Evolutionary conservation across 108 stramenopile genomes (phyloP).

Genomic region (Chaetoceros muelleri): DNA sequence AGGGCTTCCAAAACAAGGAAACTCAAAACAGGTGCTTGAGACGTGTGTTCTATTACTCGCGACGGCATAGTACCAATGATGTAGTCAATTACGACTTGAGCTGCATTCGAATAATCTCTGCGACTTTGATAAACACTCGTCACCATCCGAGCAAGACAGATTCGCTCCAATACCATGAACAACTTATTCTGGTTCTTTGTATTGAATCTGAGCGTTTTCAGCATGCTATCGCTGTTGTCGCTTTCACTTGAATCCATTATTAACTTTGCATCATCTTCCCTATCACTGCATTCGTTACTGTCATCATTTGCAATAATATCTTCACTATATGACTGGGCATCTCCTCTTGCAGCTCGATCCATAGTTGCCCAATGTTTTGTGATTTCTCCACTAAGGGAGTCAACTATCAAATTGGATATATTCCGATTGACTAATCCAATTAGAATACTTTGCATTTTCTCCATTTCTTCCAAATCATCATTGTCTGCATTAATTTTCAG

Average conservation of each 20-base stretch:
- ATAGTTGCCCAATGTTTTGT: neutral
- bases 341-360: slow-evolving; percentile 1
- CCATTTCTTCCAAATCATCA: neutral
- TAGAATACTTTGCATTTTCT: neutral
- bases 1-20: slow-evolving; percentile 58
- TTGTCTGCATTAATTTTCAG: neutral
- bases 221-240: too few species aligned
- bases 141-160: slow-evolving; percentile 41
- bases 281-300: neutral
- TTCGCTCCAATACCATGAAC: slow-evolving; percentile 39
- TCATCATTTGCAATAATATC: slow-evolving; percentile 11
- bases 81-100: slow-evolving; percentile 37
- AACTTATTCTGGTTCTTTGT: slow-evolving; percentile 39
- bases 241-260: too few species aligned
- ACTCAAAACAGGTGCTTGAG: slow-evolving; percentile 54
- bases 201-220: too few species aligned
- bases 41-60: slow-evolving; percentile 37
- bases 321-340: neutral
- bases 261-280: too few species aligned
- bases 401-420: neutral
- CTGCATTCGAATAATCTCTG: slow-evolving; percentile 22
- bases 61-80: slow-evolving; percentile 43
- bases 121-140: slow-evolving; percentile 23
- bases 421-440: neutral
- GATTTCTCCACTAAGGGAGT: slow-evolving; percentile 12